Conservation (phyloP, 2,329 filamentous ascomycete species). For the Alternaria gaisen region DNA sequence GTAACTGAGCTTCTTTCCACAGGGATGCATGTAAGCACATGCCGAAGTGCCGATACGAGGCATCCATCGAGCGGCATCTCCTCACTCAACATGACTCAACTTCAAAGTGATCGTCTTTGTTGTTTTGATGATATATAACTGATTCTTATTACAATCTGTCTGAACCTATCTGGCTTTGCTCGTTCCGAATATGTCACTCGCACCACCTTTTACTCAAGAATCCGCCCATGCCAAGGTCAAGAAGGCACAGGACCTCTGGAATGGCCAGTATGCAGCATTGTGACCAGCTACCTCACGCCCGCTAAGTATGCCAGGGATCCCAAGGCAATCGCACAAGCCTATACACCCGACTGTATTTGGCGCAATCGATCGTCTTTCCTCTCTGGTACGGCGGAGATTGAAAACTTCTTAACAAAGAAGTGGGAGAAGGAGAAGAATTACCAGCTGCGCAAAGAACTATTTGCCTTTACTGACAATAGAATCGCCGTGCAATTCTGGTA, state of each 20-base stretch:
- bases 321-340: conserved; percentile 71
- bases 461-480: conserved; percentile 76
- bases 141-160: not conserved
- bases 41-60: conserved; percentile 17
- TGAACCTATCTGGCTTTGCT: not conserved
- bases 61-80: not conserved
- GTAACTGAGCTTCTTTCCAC: not conserved
- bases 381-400: conserved; percentile 72
- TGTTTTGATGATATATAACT: not conserved
- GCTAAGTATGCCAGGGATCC: conserved; percentile 64
- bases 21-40: not conserved
- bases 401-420: conserved; percentile 73
- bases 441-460: conserved; percentile 81
- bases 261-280: conserved; percentile 67
- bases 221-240: conserved; percentile 81
- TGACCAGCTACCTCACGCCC: not conserved
- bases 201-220: conserved; percentile 79
- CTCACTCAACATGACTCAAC: not conserved
- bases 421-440: conserved; percentile 79
- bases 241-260: conserved; percentile 84
- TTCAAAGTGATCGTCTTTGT: not conserved
- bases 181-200: conserved; percentile 51
- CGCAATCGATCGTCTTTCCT: conserved; percentile 78
- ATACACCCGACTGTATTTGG: conserved; percentile 81
- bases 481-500: conserved; percentile 95